phyloP scores from a whole-genome alignment of 2,329 filamentous ascomycete genomes.

The Botrytis paeoniae region DNA sequence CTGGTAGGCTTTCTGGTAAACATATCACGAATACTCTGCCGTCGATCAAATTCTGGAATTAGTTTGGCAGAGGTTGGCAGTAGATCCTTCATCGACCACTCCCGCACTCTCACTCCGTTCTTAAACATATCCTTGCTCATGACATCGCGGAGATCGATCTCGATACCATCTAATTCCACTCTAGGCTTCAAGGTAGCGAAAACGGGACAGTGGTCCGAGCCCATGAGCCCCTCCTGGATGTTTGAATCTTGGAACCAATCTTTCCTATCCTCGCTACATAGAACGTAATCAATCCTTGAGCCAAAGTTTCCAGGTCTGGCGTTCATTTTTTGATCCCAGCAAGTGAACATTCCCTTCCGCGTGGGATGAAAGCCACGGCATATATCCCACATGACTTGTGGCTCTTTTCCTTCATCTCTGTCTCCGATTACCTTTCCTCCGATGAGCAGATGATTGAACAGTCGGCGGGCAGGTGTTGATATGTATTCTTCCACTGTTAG shows the following conservation, averaged over 20 bases:
- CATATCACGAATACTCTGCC: conserved; percentile 90
- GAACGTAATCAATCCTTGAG: conserved; percentile 87
- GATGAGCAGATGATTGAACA: conserved; percentile 84
- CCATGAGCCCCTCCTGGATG: conserved; percentile 91
- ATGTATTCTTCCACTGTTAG: conserved; percentile 70
- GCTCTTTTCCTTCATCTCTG: conserved; percentile 66
- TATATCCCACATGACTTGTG: conserved; percentile 76
- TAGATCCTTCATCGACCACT: conserved; percentile 65
- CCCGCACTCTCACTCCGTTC: conserved; percentile 60
- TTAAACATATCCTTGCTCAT: conserved; percentile 79
- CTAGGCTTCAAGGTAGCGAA: conserved; percentile 69
- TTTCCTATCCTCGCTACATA: conserved; percentile 76
- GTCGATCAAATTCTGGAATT: conserved; percentile 82
- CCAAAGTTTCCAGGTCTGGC: conserved; percentile 94
- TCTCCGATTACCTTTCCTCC: conserved; percentile 65
- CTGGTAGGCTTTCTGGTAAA: conserved; percentile 58
- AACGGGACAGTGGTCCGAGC: conserved; percentile 95
- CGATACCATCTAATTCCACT: conserved; percentile 50
- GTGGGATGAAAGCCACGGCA: conserved; percentile 76
- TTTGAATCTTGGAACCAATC: conserved; percentile 77
- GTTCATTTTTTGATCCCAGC: conserved; percentile 94
- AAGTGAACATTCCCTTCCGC: conserved; percentile 91
- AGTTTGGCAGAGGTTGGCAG: conserved; percentile 76
- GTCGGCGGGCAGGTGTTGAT: conserved; percentile 64
- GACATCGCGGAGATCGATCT: conserved; percentile 62